Base-by-base conservation (phyloP, 208 protist genomes). In the Baffinella frigidus region DNA sequence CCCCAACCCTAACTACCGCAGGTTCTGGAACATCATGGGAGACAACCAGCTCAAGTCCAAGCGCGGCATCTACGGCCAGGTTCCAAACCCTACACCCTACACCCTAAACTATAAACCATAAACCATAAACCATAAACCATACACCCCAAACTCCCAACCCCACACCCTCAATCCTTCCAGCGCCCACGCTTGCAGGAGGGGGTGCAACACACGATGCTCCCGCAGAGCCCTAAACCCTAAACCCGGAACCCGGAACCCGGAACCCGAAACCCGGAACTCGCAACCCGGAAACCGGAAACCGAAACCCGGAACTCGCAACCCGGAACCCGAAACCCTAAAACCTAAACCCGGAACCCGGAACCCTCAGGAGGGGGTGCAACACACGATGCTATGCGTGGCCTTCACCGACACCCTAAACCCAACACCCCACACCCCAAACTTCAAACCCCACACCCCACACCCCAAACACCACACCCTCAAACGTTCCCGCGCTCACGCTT, bases 21-120 rank as follows among this genome's bases (percentile, higher is more conserved):
- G n/a, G n/a, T n/a, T n/a, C n/a, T n/a, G n/a, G n/a, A n/a, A n/a
- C n/a, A 62, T 62, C n/a, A 38, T 74, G 17, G 68, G 68, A 11
- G 68, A 74, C 68, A 74, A 74, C 68, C 68, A 74, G 64, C 64
- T 72, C 20, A 72, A 72, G 64, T 72, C 64, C 17, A 72, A 72
- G 64, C 20, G 33, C n/a, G 64, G n/a, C 64, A n/a, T 72, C 17
- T 72, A 72, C 33, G 64, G 64, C 9, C 51, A 62, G 24, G 51
- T n/a, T n/a, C n/a, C n/a, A n/a, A n/a, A n/a, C n/a, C n/a, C n/a
- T n/a, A n/a, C n/a, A n/a, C n/a, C n/a, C n/a, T n/a, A n/a, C n/a
- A n/a, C n/a, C n/a, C n/a, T n/a, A n/a, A n/a, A n/a, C n/a, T n/a
- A n/a, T n/a, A n/a, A n/a, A n/a, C n/a, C n/a, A n/a, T n/a, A n/a